Evolutionary conservation across 2,329 filamentous ascomycete genomes (phyloP).

Genomic region (Coniochaeta sp.): DNA sequence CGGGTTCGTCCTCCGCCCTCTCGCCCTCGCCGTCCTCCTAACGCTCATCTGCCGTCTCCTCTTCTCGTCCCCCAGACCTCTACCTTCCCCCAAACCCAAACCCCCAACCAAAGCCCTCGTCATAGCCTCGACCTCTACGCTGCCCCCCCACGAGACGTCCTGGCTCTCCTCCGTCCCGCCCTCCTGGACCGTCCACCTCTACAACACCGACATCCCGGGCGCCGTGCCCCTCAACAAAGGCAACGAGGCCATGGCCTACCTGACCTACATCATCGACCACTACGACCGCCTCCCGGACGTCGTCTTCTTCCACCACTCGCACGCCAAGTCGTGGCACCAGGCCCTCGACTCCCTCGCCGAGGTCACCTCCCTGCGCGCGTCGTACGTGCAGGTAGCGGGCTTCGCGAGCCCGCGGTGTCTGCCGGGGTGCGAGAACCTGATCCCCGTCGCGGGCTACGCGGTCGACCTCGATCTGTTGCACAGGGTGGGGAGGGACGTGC

Average conservation of each 20-base stretch:
- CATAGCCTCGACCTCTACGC: conserved; percentile 2
- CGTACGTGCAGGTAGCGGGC: conserved; percentile 43
- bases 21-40: conserved; percentile 9
- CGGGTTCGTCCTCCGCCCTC: conserved; percentile 9
- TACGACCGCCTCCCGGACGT: conserved; percentile 37
- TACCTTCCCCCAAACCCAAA: background rate
- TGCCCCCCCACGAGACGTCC: background rate
- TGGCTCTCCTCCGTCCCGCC: conserved; percentile 4
- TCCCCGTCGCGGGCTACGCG: conserved; percentile 17
- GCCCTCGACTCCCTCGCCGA: conserved; percentile 41
- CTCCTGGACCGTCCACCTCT: conserved; percentile 14
- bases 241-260: conserved; percentile 45
- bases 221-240: conserved; percentile 33
- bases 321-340: conserved; percentile 45
- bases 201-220: conserved; percentile 14
- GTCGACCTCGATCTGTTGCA: conserved; percentile 15
- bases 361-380: conserved; percentile 29
- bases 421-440: conserved; percentile 22
- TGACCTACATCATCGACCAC: conserved; percentile 42
- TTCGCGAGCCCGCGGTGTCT: conserved; percentile 56
- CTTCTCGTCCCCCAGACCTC: background rate
- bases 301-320: conserved; percentile 39
- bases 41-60: conserved; percentile 7
- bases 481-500: conserved; percentile 30
- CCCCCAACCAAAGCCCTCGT: conserved; percentile 5